Evolutionary conservation across 805 yeast genomes (phyloP), one percentile per base, ranked within the genome.

Genomic region (Scheffersomyces stipitis): DNA sequence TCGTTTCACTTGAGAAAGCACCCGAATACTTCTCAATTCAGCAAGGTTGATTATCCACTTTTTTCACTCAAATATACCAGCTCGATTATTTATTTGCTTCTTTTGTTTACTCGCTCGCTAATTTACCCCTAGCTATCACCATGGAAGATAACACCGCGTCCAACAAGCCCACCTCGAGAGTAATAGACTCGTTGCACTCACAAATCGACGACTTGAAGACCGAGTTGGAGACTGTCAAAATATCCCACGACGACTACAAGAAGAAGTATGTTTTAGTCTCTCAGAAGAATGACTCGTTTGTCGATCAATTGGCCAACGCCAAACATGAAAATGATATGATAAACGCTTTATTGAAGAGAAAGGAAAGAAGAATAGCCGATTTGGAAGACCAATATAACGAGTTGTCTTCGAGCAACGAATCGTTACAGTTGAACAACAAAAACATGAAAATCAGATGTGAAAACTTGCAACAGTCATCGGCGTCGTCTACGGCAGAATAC

Each of bases 271-370:
- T 76, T 34, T 61, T 71, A 18, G 51, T 71, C 36, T 46, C 71
- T 45, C 60, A 70, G 51, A 69, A 77, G 59, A 65, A 80, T 48
- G 80, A 76, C 46, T 64, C 73, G 37, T 64, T 75, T 36, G 71
- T 78, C 24, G 87, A 81, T 48, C 85, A 81, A 57, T 59, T 81
- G 42, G 78, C 87, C 20, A 81, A 80, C 44, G 67, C 84, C 26
- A 83, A 83, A 57, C 90, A 84, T 56, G 91, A 87, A 51, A 82
- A 82, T 48, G 89, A 85, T 45, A 82, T 82, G 66, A 69, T 83
- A 29, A 81, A 76, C 49, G 79, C 88, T 1, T 62, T 85, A 44
- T 61, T 86, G 40, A 78, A 75, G 43, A 66, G 95, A 35, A 84
- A 85, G 50, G 88, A 84, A 48, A 69, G 90, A 34, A 67, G 86